Evolutionary conservation across 2,329 filamentous ascomycete genomes (phyloP), one percentile per base, ranked within the genome.

Genomic region (Fusarium guadeloupense): DNA sequence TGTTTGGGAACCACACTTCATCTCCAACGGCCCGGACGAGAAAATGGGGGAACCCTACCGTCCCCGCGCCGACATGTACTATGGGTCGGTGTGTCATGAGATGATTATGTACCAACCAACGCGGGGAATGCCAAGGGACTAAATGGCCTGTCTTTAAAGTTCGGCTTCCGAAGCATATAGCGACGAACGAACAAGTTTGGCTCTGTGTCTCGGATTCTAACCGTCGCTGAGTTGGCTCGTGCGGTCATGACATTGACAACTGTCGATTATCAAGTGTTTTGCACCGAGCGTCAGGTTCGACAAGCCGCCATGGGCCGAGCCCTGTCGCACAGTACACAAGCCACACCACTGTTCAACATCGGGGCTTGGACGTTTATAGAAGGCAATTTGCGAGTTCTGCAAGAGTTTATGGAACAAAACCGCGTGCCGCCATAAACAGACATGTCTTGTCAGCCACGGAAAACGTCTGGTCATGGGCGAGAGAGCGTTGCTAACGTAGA

Each of bases 1-100:
- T 43, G 41, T 41, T 47, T 45, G 38, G 58, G 51, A 58, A 62
- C 48, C 60, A 66, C 50, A 59, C 55, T 61, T 48, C 53, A 59
- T 68, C 67, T 54, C 53, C 66, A 66, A 56, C 37, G 42, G 42
- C 61, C 59, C 55, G 55, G 45, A 61, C 61, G 59, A 53, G 52
- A 56, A 52, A 30, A 59, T 59, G 54, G 56, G 59, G 54, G n/a
- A 59, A 59, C 54, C 55, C 54, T 59, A 61, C 39, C 34, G 23
- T 67, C 62, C 66, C 64, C 62, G 62, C 66, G 62, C 42, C 52
- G 52, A 55, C 25, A 26, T 26, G 25, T 4, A 12, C 4, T 26
- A 26, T 12, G 25, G 48, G 52, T 46, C 53, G 56, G 62, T 64
- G 60, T 64, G 61, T 64, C 61, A 64, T 64, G 61, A 62, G 51